Evolutionary conservation across 306 rosid species (phyloP).

Genomic region (Mimosa bimucronata): DNA sequence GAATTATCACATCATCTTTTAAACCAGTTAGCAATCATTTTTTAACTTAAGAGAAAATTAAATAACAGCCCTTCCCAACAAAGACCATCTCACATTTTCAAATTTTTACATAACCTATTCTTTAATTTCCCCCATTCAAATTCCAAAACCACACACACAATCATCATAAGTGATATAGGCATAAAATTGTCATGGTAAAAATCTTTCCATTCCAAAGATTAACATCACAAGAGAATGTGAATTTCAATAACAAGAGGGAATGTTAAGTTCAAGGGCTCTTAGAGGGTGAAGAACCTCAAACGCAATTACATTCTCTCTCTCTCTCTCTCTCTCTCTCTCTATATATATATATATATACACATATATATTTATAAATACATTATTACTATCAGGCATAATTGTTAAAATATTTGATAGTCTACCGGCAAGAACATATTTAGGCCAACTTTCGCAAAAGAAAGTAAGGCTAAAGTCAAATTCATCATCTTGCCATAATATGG

Average conservation of each 20-base stretch:
- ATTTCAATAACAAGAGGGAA: neutral
- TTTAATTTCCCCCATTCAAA: too few species aligned
- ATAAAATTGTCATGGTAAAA: neutral
- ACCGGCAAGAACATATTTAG: too few species aligned
- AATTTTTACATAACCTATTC: neutral
- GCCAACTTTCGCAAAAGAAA: neutral
- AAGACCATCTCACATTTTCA: neutral
- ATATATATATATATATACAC: too few species aligned
- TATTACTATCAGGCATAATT: too few species aligned
- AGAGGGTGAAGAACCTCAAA: neutral
- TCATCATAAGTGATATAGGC: too few species aligned
- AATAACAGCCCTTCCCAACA: neutral
- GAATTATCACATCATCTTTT: neutral
- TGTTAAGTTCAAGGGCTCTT: neutral
- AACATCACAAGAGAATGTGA: neutral
- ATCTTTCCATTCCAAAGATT: neutral
- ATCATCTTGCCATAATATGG: neutral
- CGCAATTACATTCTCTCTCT: neutral
- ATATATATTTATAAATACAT: too few species aligned
- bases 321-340: too few species aligned
- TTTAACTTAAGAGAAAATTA: neutral
- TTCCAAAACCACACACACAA: too few species aligned
- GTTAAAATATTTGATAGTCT: too few species aligned
- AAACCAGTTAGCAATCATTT: neutral
- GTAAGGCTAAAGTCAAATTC: neutral